Conservation (phyloP, 2,329 filamentous ascomycete species). For the Scedosporium minutisporum region DNA sequence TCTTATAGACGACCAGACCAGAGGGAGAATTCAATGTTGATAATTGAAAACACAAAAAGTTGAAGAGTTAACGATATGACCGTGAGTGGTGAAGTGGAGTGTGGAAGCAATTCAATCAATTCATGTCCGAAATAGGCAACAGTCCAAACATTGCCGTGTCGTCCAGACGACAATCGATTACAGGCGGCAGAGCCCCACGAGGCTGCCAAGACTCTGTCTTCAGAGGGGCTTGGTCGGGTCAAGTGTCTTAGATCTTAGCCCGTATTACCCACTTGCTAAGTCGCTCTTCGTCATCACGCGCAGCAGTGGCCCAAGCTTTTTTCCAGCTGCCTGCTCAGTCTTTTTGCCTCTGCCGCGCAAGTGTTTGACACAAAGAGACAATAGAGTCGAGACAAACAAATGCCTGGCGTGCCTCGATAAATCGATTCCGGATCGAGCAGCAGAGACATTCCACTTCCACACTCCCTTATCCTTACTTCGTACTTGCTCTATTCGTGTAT, state of each 20-base stretch:
- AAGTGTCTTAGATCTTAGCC: too few relatives aligned
- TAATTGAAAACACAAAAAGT: not conserved
- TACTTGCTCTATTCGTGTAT: not conserved
- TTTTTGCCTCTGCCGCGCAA: not conserved
- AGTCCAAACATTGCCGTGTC: constrained; percentile 14
- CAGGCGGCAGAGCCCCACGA: constrained; percentile 6
- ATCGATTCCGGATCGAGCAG: not conserved
- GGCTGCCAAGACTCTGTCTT: not conserved
- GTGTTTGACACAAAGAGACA: not conserved
- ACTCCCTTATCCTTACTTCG: not conserved
- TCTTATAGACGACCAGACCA: not conserved
- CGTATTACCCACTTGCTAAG: not conserved
- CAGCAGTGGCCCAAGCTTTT: not conserved
- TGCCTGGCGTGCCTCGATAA: not conserved
- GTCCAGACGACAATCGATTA: constrained; percentile 21
- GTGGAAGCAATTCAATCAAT: too few relatives aligned
- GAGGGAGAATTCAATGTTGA: not conserved
- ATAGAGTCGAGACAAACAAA: not conserved
- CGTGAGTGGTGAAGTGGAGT: too few relatives aligned
- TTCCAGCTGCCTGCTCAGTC: not conserved
- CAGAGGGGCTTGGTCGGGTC: not conserved
- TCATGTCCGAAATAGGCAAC: constrained; percentile 3
- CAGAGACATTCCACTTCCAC: not conserved
- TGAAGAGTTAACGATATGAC: not conserved
- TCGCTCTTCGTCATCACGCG: constrained; percentile 6